Evolutionary conservation across 495 filamentous ascomycete genomes (phyloP), one percentile per base, ranked within the genome.

Genomic region (Diplogelasinospora grovesii): DNA sequence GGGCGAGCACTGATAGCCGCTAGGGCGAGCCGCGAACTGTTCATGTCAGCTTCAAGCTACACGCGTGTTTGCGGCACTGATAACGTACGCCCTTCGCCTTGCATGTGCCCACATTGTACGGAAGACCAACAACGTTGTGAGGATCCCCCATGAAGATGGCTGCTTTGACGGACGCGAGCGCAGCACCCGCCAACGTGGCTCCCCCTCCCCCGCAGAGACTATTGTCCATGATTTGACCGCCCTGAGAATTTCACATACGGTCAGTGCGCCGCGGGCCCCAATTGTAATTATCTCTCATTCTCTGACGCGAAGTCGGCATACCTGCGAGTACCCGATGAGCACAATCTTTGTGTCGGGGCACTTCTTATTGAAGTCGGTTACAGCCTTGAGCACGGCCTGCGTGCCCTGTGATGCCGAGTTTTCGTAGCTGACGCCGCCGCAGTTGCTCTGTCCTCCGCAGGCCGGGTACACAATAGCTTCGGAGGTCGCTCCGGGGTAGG

Each of bases 141-240:
- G 79, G 78, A 44, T 78, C 74, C 21, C 77, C 78, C 74, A 79
- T 76, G 50, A 78, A 74, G 51, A 82, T 82, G 23, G 67, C 74
- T 6, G 70, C 79, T 54, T 78, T 80, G 45, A 62, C 52, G 16
- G 48, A 30, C 26, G 29, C 42, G 15, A 75, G 61, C 1, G 70
- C 64, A 2, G 58, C 68, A 37, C 70, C 71, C 18, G 60, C 60
- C 21, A 71, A 49, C 2, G 73, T 74, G 15, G 70, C 51, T 35
- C 74, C 74, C 1, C 69, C 52, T 16, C 77, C 79, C 20, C 78
- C 79, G 51, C 78, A 81, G 13, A 81, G 53, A 16, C 74, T 77
- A 44, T 74, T 74, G 45, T 82, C 77, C 59, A 81, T 67, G 57
- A 81, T 80, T 55, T 81, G 73, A 22, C 66, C 76, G 30, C 78